These are phyloP conservation scores for Candida fluviatilis DNA, from an alignment of 805 yeast genomes.

Conservation along the genomic window DNA sequence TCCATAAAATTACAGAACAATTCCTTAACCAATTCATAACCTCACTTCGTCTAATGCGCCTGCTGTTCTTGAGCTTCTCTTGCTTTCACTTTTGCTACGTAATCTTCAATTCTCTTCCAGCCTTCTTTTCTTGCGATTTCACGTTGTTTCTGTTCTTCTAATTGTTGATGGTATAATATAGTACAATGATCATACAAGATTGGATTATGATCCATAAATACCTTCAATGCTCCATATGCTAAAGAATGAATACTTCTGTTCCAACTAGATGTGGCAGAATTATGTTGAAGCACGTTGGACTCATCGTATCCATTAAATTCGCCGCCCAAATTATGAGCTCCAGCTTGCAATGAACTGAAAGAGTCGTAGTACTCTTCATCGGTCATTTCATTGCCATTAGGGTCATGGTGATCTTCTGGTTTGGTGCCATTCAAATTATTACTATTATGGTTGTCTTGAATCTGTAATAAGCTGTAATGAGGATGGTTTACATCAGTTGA, in stretches of 20 bases:
- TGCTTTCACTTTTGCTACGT: slow-evolving; percentile 36
- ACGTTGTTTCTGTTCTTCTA: slow-evolving; percentile 66
- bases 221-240: slow-evolving; percentile 86
- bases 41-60: too few species aligned
- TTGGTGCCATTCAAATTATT: slow-evolving; percentile 4
- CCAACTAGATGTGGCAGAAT: slow-evolving; percentile 68
- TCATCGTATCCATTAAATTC: slow-evolving; percentile 32
- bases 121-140: slow-evolving; percentile 60
- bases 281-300: slow-evolving; percentile 35
- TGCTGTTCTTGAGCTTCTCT: slow-evolving; percentile 8
- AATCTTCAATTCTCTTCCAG: slow-evolving; percentile 67
- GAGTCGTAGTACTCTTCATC: slow-evolving; percentile 44
- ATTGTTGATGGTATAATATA: slow-evolving; percentile 74
- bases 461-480: slow-evolving; percentile 13
- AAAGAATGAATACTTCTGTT: slow-evolving; percentile 87
- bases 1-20: too few species aligned
- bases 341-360: slow-evolving; percentile 31
- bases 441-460: slow-evolving; percentile 12
- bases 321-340: slow-evolving; percentile 12
- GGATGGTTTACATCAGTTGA: slow-evolving; percentile 22
- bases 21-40: too few species aligned
- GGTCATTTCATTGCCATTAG: slow-evolving; percentile 30
- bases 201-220: slow-evolving; percentile 90
- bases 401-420: slow-evolving; percentile 10
- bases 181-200: slow-evolving; percentile 89